phyloP scores from a whole-genome alignment of 257 asterid genomes.

The Thymus mandschuricus region DNA sequence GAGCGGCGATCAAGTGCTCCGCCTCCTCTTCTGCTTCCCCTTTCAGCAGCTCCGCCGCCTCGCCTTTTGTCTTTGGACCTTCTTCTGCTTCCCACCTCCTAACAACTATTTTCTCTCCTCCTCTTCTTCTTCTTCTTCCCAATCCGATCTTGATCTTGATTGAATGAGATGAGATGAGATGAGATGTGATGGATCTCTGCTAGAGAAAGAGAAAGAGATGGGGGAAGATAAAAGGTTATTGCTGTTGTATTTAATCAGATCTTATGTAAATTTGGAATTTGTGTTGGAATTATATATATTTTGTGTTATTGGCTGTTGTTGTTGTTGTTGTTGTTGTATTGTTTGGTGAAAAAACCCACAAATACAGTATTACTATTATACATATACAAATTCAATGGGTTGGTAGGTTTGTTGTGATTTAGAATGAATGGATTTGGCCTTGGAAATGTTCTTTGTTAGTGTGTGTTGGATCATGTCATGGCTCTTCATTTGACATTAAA shows the following conservation, averaged over 20 bases:
- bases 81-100: constrained; percentile 68
- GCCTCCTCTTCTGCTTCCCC: constrained; percentile 79
- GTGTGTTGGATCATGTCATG: no score
- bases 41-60: constrained; percentile 73
- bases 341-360: no score
- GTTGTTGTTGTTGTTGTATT: not conserved
- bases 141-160: constrained; percentile 44
- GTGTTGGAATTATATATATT: not conserved
- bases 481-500: no score
- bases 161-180: no score
- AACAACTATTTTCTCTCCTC: constrained; percentile 33
- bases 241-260: constrained; percentile 24
- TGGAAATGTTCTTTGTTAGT: not conserved
- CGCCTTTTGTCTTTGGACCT: constrained; percentile 67
- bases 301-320: not conserved
- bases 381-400: not conserved
- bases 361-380: no score
- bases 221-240: not conserved
- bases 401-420: not conserved
- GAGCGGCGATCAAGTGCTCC: constrained; percentile 67
- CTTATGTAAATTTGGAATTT: not conserved
- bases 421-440: not conserved
- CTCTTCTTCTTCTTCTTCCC: constrained; percentile 37
- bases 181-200: no score
- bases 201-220: no score